Evolutionary conservation across 768 basidiomycete species (phyloP).

Genomic region (Stropharia rugosoannulata): DNA sequence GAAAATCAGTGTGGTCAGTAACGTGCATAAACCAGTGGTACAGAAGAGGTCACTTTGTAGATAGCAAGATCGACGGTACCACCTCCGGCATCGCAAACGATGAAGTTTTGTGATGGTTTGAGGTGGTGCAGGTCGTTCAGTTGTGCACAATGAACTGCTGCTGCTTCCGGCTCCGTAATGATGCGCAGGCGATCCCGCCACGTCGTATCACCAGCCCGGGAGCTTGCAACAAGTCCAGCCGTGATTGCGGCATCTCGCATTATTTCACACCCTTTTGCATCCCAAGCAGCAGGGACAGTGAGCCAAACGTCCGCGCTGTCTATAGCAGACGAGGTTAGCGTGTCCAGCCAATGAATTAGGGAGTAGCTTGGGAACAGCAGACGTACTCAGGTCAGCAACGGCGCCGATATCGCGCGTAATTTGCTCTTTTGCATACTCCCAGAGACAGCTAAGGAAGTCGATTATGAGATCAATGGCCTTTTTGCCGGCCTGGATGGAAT

Average conservation of each 20-base stretch:
- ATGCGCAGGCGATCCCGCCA: conserved; percentile 85
- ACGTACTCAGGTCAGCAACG: conserved; percentile 77
- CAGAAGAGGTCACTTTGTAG: conserved; percentile 45
- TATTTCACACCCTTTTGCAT: conserved; percentile 78
- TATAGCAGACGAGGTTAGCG: conserved; percentile 26
- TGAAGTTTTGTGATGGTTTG: conserved; percentile 79
- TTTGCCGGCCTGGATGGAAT: conserved; percentile 60
- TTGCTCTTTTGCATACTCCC: conserved; percentile 85
- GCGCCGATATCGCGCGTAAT: conserved; percentile 87
- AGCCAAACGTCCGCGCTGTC: conserved; percentile 84
- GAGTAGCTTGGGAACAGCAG: not conserved
- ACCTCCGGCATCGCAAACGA: conserved; percentile 91
- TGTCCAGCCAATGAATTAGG: not conserved
- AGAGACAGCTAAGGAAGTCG: conserved; percentile 80
- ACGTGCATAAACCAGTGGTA: not conserved
- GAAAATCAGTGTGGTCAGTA: not conserved
- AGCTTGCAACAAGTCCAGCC: conserved; percentile 76
- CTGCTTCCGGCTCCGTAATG: conserved; percentile 83
- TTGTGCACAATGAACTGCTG: conserved; percentile 87
- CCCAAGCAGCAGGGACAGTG: conserved; percentile 91
- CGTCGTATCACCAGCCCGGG: conserved; percentile 63
- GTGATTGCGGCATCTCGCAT: conserved; percentile 85
- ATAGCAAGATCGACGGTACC: conserved; percentile 68
- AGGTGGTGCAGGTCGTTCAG: conserved; percentile 79
- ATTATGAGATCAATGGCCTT: conserved; percentile 75